A percentile compares a stretch with the other conserved stretches of the same genome.
Evolutionary conservation across 331 rosid species (phyloP).

Genomic region (Phaseolus coccineus): DNA sequence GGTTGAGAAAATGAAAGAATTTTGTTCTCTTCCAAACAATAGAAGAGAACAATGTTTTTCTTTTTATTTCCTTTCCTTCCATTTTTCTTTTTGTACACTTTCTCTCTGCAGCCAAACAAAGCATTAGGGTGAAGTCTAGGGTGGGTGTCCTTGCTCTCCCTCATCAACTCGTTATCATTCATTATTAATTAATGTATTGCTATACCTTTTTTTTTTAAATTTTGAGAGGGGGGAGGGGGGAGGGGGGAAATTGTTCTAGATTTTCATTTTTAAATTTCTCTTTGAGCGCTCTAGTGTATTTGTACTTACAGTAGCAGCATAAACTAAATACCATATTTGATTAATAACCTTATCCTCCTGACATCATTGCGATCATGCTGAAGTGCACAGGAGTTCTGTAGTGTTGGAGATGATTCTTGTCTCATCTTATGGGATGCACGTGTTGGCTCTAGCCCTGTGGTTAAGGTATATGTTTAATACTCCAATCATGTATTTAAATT

Average conservation of each 20-base stretch:
- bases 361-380: constrained; percentile 53
- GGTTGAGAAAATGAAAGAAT: not conserved
- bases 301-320: constrained; percentile 21
- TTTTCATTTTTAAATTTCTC: constrained; percentile 3
- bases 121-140: constrained; percentile 13
- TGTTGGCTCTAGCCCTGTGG: constrained; percentile 79
- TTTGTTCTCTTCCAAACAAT: not conserved
- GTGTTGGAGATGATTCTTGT: constrained; percentile 98
- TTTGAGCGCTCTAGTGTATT: constrained; percentile 29
- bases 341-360: constrained; percentile 44
- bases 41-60: not conserved
- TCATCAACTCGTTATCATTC: not conserved
- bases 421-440: constrained; percentile 99
- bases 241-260: not conserved
- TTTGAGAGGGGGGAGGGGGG: not conserved
- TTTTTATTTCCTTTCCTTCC: not conserved
- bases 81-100: not conserved
- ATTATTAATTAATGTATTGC: constrained; percentile 20
- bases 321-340: constrained; percentile 10
- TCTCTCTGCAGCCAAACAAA: not conserved
- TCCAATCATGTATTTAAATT: not conserved
- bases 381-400: constrained; percentile 99
- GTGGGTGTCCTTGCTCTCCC: constrained; percentile 12
- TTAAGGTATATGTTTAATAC: constrained; percentile 67
- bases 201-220: not conserved